A percentile compares a stretch with the other conserved stretches of the same genome.
Evolutionary conservation across 2,329 filamentous ascomycete genomes (phyloP).

Genomic region (Colletotrichum lupini): DNA sequence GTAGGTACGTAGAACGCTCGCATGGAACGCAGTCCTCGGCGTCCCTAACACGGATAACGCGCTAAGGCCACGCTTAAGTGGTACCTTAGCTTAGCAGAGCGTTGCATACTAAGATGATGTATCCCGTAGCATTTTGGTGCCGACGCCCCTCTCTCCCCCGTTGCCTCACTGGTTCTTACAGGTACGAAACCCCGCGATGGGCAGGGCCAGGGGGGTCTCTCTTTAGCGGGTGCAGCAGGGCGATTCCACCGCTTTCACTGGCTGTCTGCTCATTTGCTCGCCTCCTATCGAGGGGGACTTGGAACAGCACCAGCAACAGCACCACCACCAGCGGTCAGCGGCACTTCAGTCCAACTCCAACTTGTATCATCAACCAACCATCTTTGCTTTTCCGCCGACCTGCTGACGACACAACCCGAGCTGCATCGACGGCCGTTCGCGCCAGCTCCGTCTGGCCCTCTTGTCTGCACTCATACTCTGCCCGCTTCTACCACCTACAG

Average conservation of each 20-base stretch:
- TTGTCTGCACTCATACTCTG: not conserved
- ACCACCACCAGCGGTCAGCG: not conserved
- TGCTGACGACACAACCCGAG: conserved; percentile 30
- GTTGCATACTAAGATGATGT: not conserved
- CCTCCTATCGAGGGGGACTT: conserved; percentile 1
- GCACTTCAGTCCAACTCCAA: not conserved
- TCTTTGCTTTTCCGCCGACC: conserved; percentile 16
- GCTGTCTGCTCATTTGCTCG: conserved; percentile 9
- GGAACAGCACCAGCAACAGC: conserved; percentile 1
- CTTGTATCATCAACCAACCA: conserved; percentile 24
- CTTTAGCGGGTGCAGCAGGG: conserved; percentile 33
- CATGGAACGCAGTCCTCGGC: conserved; percentile 3
- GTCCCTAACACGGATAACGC: conserved; percentile 18
- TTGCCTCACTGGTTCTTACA: conserved; percentile 23
- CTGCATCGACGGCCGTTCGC: conserved; percentile 22
- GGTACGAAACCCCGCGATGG: conserved; percentile 33
- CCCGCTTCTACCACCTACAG: not conserved
- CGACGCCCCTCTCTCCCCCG: conserved; percentile 3
- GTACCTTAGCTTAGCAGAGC: not conserved
- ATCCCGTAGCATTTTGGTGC: conserved; percentile 22
- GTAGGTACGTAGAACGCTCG: not conserved
- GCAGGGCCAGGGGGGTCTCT: conserved; percentile 31
- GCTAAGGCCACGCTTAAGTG: conserved; percentile 30
- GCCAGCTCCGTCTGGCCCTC: conserved; percentile 3
- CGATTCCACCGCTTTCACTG: conserved; percentile 27